Evolutionary conservation across 2,329 filamentous ascomycete genomes (phyloP).

Genomic region (Ophiostoma piceae): DNA sequence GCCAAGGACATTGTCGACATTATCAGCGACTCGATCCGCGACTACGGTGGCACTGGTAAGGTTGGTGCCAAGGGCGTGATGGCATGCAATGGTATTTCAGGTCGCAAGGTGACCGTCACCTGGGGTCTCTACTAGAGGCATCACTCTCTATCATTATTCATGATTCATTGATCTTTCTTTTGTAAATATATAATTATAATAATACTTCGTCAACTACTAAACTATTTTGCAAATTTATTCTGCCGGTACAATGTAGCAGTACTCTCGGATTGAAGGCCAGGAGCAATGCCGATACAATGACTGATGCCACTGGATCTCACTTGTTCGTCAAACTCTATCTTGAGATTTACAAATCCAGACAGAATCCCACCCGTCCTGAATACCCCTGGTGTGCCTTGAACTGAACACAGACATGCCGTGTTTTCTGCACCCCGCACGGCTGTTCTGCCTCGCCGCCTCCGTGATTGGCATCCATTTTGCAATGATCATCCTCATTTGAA

Average conservation of each 20-base stretch:
- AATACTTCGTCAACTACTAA: not conserved
- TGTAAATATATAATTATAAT: not conserved
- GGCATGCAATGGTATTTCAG: not conserved
- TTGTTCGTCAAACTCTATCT: too few relatives aligned
- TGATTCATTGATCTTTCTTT: not conserved
- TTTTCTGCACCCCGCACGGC: not conserved
- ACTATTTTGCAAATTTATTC: not conserved
- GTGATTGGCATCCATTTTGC: not conserved
- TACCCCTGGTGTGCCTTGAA: not conserved
- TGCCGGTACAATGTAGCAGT: too few relatives aligned
- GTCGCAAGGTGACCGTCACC: not conserved
- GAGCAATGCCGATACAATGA: too few relatives aligned
- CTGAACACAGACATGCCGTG: not conserved
- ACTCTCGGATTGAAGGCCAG: too few relatives aligned
- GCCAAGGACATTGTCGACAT: conserved; percentile 37
- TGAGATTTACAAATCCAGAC: too few relatives aligned
- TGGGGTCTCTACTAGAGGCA: not conserved
- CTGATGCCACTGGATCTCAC: too few relatives aligned
- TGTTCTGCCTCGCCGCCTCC: not conserved
- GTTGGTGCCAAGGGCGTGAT: conserved; percentile 11
- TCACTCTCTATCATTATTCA: not conserved
- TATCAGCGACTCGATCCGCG: conserved; percentile 32
- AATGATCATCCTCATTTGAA: not conserved
- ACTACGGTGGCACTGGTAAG: conserved; percentile 30
- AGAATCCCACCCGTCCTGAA: too few relatives aligned